Evolutionary conservation across 306 rosid species (phyloP), one percentile per base, ranked within the genome.

Genomic region (Rosa rugosa): DNA sequence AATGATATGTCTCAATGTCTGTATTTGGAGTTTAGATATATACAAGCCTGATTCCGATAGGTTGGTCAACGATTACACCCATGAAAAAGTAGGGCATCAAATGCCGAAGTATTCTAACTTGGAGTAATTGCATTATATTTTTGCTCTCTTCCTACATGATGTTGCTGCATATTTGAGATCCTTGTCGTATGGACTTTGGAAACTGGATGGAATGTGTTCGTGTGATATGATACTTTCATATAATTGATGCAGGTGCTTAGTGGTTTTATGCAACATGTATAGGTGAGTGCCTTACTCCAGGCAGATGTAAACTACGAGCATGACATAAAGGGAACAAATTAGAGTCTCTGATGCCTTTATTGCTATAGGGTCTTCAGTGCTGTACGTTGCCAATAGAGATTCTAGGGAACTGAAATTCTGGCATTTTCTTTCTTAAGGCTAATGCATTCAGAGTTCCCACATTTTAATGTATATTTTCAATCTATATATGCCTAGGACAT

Each of bases 271-370:
- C 11, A 2, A 18, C n/a, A 6, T 63, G 69, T 63, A 12, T 31
- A 27, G 68, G 10, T 31, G 41, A 14, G 42, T 13, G 40, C 20
- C 38, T 1, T 8, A 8, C n/a, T 56, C 5, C 34, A 22, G 64
- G 41, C n/a, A 14, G 68, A 0, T 62, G 18, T 62, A 12, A 62
- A 59, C 16, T 31, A 64, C 1, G 2, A 3, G 8, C 36, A 13
- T 63, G 42, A 63, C 42, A 34, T 34, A 3, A 38, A 38, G 49
- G 46, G 27, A 40, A 40, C 49, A 66, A 18, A 66, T 66, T 66
- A 66, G 71, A 66, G 71, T 66, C 71, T 36, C 25, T 66, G 71
- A 18, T 36, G 71, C 27, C 71, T 41, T 64, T 5, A 34, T 64
- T 65, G 46, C 46, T 66, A 66, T 38, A 66, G 71, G 46, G 25